A percentile compares a stretch with the other conserved stretches of the same genome.
These are phyloP conservation scores for Actinomortierella ambigua DNA, from an alignment of 371 early-diverging fungal genomes.

Conservation along the genomic window DNA sequence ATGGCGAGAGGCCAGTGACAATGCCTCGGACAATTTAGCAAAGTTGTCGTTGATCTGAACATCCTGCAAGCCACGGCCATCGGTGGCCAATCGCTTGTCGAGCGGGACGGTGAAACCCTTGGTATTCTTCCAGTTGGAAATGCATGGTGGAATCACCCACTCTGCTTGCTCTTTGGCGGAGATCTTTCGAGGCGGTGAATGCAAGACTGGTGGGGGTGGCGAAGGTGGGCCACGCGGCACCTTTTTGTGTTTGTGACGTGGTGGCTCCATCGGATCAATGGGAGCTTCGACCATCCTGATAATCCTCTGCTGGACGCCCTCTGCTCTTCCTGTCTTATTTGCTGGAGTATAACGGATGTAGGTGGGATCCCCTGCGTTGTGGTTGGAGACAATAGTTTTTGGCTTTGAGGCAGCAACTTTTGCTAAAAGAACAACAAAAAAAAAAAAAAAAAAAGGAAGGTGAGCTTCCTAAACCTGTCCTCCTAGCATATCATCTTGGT, in stretches of 20 bases:
- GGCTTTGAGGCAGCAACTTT: constrained; percentile 76
- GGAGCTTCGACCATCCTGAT: constrained; percentile 96
- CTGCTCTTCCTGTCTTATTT: constrained; percentile 63
- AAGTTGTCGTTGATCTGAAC: constrained; percentile 93
- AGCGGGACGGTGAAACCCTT: constrained; percentile 98
- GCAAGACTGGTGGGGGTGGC: constrained; percentile 96
- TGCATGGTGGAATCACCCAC: constrained; percentile 97
- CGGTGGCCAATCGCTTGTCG: constrained; percentile 97
- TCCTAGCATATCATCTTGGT: not conserved
- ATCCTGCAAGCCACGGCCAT: constrained; percentile 95
- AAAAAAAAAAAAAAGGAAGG: not conserved
- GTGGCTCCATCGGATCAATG: constrained; percentile 95
- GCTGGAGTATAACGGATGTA: constrained; percentile 93
- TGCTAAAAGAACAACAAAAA: constrained; percentile 43
- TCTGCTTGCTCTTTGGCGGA: constrained; percentile 93
- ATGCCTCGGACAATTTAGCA: constrained; percentile 93
- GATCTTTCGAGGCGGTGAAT: constrained; percentile 95
- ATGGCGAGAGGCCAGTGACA: constrained; percentile 92
- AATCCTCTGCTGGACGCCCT: constrained; percentile 80
- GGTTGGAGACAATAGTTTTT: constrained; percentile 64
- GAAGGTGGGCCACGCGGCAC: constrained; percentile 88
- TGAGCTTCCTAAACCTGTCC: not conserved
- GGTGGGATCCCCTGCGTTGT: constrained; percentile 68
- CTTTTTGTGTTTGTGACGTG: constrained; percentile 90
- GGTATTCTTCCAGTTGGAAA: constrained; percentile 99